Base-by-base conservation (phyloP, 225 moss, liverwort and hornwort species). In the Antitrichia curtipendula region DNA sequence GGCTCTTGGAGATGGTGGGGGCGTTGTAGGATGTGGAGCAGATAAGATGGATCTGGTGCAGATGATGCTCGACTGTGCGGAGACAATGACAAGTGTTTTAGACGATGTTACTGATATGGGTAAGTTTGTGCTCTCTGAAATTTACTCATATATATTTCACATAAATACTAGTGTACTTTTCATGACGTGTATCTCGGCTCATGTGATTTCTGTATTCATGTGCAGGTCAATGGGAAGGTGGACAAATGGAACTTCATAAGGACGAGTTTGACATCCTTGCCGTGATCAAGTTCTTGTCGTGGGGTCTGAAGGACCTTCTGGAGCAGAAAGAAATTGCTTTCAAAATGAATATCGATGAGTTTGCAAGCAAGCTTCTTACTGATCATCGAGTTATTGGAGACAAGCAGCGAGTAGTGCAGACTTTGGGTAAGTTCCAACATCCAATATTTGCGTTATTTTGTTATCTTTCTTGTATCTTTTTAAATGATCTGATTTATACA, bases 81-180 rank as follows among this genome's bases (percentile, higher is more conserved):
- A 96, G 86, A 93, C 96, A 9, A 96, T 96, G 96, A 96, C 96
- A 0, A 95, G 93, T 82, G 96, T 96, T 43, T 93, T 96, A 73
- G 94, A 96, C 50, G 96, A 95, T 79, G 95, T 96, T 25, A 96
- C 95, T 14, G 96, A 96, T 76, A 96, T 96, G 96, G 96, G 96
- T 96, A 77, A 87, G 94, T 64, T 50, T 49, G 28, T 59, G 61
- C 24, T 18, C 53, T 8, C 6, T 40, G 75, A 75, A 18, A 23
- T 47, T 13, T 57, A 45, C 10, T 20, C 8, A 3, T 29, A 13
- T 2, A 1, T 22, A 15, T 3, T 17, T 25, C 47, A 16, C 11
- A 34, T 32, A 16, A 27, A 3, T 16, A 21, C 1, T 36, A 5
- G 7, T 40, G 49, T n/a, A 25, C 1, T 40, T 16, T 47, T 12